phyloP scores from a whole-genome alignment of 2,329 filamentous ascomycete genomes.

The Epichloe elymi region DNA sequence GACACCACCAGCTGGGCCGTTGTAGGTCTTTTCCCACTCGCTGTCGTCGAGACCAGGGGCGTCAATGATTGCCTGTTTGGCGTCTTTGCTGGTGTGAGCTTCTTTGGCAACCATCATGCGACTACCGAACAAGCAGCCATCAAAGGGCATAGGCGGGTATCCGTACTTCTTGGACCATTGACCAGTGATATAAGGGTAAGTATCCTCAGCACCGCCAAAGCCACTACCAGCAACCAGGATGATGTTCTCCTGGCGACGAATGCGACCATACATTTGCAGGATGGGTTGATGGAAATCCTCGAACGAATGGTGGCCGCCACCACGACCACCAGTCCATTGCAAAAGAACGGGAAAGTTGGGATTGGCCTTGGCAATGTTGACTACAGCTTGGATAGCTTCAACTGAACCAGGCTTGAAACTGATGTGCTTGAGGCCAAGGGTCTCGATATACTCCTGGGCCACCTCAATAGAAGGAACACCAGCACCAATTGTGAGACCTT shows the following conservation, averaged over 20 bases:
- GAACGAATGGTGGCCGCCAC: slow-evolving; percentile 86
- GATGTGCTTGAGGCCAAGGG: slow-evolving; percentile 84
- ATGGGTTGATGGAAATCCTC: slow-evolving; percentile 94
- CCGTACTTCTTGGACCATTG: slow-evolving; percentile 77
- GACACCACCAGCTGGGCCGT: slow-evolving; percentile 79
- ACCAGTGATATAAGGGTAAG: slow-evolving; percentile 84
- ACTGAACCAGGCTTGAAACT: slow-evolving; percentile 86
- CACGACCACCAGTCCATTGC: slow-evolving; percentile 91
- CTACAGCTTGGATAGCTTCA: slow-evolving; percentile 76
- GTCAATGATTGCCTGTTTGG: slow-evolving; percentile 82
- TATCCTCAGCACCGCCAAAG: slow-evolving; percentile 81
- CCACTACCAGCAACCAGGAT: slow-evolving; percentile 83
- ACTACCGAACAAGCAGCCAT: slow-evolving; percentile 80
- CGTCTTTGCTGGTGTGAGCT: slow-evolving; percentile 72
- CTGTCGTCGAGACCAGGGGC: slow-evolving; percentile 69
- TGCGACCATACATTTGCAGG: slow-evolving; percentile 79
- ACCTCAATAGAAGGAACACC: slow-evolving; percentile 91
- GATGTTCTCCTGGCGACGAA: slow-evolving; percentile 75
- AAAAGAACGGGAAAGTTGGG: slow-evolving; percentile 84
- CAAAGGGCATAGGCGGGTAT: slow-evolving; percentile 87
- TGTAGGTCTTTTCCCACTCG: slow-evolving; percentile 89
- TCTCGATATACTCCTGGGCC: slow-evolving; percentile 86
- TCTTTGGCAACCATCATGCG: slow-evolving; percentile 94
- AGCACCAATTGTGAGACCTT: slow-evolving; percentile 83
- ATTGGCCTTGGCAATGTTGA: slow-evolving; percentile 91